Base-by-base conservation (phyloP, 139 green algal species). In the Chlorella sp. region DNA sequence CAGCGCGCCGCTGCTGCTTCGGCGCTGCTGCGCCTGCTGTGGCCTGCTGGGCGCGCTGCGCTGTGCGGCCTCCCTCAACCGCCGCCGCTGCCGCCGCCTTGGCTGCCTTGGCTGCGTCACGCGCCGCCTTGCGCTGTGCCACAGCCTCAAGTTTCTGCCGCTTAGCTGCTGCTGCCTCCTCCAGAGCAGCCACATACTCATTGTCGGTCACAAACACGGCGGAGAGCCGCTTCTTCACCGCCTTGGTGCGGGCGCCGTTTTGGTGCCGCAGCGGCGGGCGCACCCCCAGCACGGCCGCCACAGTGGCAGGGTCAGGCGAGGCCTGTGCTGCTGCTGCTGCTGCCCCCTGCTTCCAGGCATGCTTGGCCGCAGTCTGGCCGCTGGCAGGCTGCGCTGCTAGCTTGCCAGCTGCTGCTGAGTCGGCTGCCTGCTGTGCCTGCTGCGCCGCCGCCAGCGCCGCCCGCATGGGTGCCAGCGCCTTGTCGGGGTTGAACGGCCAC, bases 401-500 rank as follows among this genome's bases (percentile, higher is more conserved):
- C 28, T n/a, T 34, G 28, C 28, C 28, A 5, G 17, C 36, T 38
- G 68, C 68, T 48, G 68, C 38, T 20, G 36, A 32, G 40, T 38
- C 11, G 54, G 70, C 70, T 58, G 70, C 4, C 36, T 7, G 70
- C 70, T 36, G 70, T 40, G 5, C 28, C 40, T 38, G 40, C 1
- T 36, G 70, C 70, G 70, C 70, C 28, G 70, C 70, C 20, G 19
- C 70, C 38, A 76, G 19, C 26, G 22, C 41, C 19, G 1, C 40
- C 41, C 41, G 24, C 70, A 76, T 38, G 16, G 22, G 38, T 3
- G 9, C 41, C 40, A 76, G 69, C 70, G 56, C 41, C 36, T 38
- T 40, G 24, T 76, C 70, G 3, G 70, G 70, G 40, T 76, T 76
- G 69, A n/a, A 76, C 24, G 70, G 70, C 70, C 70, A 76, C 19